phyloP scores from a whole-genome alignment of 2,329 filamentous ascomycete genomes.

The Zymoseptoria brevis region DNA sequence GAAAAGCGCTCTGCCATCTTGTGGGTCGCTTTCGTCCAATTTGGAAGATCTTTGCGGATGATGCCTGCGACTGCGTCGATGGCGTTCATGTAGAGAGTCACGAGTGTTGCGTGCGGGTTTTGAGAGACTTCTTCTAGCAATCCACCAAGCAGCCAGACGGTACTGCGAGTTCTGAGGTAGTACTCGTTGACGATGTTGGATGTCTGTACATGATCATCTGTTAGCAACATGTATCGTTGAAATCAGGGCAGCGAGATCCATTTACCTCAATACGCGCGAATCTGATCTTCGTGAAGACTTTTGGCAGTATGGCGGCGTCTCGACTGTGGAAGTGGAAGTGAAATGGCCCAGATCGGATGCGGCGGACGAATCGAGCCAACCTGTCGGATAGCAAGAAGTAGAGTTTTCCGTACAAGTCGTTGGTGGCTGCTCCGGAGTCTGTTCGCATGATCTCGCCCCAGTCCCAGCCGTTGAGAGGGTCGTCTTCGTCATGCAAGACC shows the following conservation, averaged over 20 bases:
- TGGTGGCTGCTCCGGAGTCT: slow-evolving; percentile 14
- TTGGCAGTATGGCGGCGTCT: slow-evolving; percentile 21
- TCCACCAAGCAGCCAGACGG: slow-evolving; percentile 24
- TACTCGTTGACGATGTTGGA: slow-evolving; percentile 34
- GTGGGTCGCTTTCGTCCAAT: too few relatives aligned
- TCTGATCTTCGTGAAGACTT: slow-evolving; percentile 2
- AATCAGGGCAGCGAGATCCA: not conserved
- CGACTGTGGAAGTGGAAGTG: slow-evolving; percentile 26
- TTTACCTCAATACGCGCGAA: slow-evolving; percentile 37
- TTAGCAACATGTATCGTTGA: not conserved
- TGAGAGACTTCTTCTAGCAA: slow-evolving; percentile 27
- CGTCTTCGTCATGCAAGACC: slow-evolving; percentile 33
- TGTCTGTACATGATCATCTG: slow-evolving; percentile 22
- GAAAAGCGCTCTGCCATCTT: too few relatives aligned
- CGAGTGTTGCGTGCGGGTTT: slow-evolving; percentile 36
- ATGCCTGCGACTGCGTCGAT: slow-evolving; percentile 5
- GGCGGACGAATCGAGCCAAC: slow-evolving; percentile 27
- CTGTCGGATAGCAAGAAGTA: slow-evolving; percentile 29
- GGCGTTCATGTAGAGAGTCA: slow-evolving; percentile 38
- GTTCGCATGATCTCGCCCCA: slow-evolving; percentile 23
- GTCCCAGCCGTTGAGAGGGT: slow-evolving; percentile 34
- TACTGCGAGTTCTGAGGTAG: slow-evolving; percentile 27
- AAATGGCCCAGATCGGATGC: slow-evolving; percentile 16
- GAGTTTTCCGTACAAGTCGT: slow-evolving; percentile 36
- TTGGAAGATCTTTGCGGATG: too few relatives aligned